These are phyloP conservation scores for Zasmidium angulare DNA, from an alignment of 2,329 filamentous ascomycete genomes.

Conservation along the genomic window DNA sequence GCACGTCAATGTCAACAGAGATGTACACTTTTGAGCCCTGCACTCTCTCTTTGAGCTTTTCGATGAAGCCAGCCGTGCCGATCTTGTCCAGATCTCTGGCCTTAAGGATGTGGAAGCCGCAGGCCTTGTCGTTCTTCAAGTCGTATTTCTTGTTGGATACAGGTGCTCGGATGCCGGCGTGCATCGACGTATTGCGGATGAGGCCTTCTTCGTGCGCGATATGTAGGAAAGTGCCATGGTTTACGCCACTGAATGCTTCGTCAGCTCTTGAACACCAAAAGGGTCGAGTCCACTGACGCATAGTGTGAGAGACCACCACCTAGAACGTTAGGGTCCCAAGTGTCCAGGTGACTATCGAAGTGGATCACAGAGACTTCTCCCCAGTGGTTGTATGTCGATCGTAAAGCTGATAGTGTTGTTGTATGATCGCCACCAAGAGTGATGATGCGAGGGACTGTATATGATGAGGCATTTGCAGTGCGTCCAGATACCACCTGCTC, in stretches of 20 bases:
- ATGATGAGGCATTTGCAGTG: conserved; percentile 42
- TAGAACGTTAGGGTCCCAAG: conserved; percentile 56
- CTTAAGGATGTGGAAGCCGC: conserved; percentile 59
- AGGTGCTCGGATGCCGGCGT: conserved; percentile 62
- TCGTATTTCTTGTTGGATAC: conserved; percentile 51
- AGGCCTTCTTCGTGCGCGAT: conserved; percentile 63
- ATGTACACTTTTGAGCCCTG: conserved; percentile 56
- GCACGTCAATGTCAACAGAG: conserved; percentile 56
- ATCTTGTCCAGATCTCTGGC: conserved; percentile 56
- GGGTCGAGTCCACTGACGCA: conserved; percentile 47
- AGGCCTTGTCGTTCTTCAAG: conserved; percentile 56
- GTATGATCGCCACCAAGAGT: conserved; percentile 58
- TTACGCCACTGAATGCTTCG: conserved; percentile 45
- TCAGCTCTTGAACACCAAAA: background rate
- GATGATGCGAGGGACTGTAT: conserved; percentile 51
- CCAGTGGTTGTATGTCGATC: conserved; percentile 53
- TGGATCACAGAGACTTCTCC: conserved; percentile 47
- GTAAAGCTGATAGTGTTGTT: conserved; percentile 53
- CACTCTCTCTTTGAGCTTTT: conserved; percentile 52
- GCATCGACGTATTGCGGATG: conserved; percentile 58
- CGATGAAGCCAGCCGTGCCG: conserved; percentile 49
- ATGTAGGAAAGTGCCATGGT: conserved; percentile 62
- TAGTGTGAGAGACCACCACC: conserved; percentile 62
- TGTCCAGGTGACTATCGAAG: conserved; percentile 55
- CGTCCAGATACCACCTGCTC: conserved; percentile 47